Evolutionary conservation across 345 rosid species (phyloP).

Genomic region (Hibiscus trionum): DNA sequence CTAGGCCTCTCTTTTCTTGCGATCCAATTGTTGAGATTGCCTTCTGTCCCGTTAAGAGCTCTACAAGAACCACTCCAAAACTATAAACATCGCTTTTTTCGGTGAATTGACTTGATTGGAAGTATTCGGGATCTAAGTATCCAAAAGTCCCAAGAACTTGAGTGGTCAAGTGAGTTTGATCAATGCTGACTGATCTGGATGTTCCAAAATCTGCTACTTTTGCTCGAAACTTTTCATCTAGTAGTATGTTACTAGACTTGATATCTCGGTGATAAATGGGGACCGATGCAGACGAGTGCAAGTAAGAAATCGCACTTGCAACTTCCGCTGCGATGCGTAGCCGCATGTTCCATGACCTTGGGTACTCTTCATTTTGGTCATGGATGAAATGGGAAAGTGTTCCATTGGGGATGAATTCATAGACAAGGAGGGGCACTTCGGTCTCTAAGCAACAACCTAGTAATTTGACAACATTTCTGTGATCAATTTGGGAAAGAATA

Average conservation of each 20-base stretch:
- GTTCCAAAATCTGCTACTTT: conserved; percentile 18
- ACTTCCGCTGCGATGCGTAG: not conserved
- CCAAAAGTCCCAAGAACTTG: conserved; percentile 12
- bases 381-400: conserved; percentile 24
- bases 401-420: conserved; percentile 24
- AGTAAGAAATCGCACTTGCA: not conserved
- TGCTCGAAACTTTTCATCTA: not conserved
- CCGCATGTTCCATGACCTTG: not conserved
- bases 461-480: conserved; percentile 16
- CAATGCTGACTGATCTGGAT: conserved; percentile 14
- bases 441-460: conserved; percentile 12
- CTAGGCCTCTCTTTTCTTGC: not conserved
- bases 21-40: not conserved
- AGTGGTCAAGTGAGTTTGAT: conserved; percentile 20
- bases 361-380: not conserved
- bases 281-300: conserved; percentile 8
- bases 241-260: conserved; percentile 10
- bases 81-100: conserved; percentile 5
- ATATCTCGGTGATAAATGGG: conserved; percentile 18
- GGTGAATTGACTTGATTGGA: conserved; percentile 13
- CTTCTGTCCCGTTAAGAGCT: conserved; percentile 6
- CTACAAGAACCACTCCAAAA: not conserved
- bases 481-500: conserved; percentile 19
- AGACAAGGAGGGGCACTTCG: conserved; percentile 24
- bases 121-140: conserved; percentile 20